Evolutionary conservation across 192 early-diverging fungal species (phyloP).

Genomic region (Pilaira anomala): DNA sequence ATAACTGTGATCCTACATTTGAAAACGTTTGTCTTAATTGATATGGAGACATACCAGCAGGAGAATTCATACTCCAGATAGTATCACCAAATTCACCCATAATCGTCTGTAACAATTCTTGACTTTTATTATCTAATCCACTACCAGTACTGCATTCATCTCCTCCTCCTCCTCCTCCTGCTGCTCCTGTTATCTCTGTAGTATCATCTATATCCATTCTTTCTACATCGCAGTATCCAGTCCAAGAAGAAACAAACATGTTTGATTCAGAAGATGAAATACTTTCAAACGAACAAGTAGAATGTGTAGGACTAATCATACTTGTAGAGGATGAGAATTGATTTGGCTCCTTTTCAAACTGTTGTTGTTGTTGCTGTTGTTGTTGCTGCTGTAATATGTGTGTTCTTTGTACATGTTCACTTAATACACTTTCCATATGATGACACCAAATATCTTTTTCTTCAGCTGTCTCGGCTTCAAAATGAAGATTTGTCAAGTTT

Average conservation of each 20-base stretch:
- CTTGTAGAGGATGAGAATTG: too few species aligned
- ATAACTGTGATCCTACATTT: not conserved
- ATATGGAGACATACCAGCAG: not conserved
- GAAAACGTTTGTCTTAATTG: not conserved
- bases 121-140: not conserved
- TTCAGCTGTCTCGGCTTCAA: conserved; percentile 16
- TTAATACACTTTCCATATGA: conserved; percentile 12
- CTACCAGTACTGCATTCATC: not conserved
- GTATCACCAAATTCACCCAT: conserved; percentile 8
- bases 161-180: too few species aligned
- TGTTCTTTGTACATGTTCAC: conserved; percentile 16
- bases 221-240: not conserved
- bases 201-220: not conserved
- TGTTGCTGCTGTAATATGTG: not conserved
- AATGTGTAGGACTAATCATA: not conserved
- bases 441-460: conserved; percentile 23
- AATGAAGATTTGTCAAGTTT: conserved; percentile 8
- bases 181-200: too few species aligned
- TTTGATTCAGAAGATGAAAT: not conserved
- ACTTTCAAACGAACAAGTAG: conserved; percentile 10
- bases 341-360: too few species aligned
- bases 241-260: not conserved
- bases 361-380: too few species aligned
- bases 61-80: not conserved
- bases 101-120: not conserved